Percentiles rank a stretch among this genome's conserved stretches.
Conservation (phyloP, 805 yeast genomes). For the Candida suzukii region DNA sequence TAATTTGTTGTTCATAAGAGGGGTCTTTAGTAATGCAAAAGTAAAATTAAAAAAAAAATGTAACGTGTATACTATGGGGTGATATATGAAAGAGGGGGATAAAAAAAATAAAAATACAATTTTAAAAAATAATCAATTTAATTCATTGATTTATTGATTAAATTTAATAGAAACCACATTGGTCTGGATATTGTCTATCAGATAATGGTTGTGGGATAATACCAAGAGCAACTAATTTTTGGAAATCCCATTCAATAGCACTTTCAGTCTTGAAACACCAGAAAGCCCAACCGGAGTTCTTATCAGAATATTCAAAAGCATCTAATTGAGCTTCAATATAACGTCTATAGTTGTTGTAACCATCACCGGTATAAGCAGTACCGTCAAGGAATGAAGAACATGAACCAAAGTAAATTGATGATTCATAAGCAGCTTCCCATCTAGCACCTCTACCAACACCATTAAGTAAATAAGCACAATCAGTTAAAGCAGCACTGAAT, state of each 20-base stretch:
- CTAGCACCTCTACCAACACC: conserved; percentile 66
- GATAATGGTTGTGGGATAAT: conserved; percentile 76
- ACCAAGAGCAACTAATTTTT: conserved; percentile 45
- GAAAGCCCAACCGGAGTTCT: conserved; percentile 80
- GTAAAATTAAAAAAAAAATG: too few species aligned
- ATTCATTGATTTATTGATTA: too few species aligned
- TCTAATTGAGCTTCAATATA: conserved; percentile 89
- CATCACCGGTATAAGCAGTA: conserved; percentile 51
- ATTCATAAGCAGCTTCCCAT: conserved; percentile 42
- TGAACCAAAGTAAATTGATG: conserved; percentile 42
- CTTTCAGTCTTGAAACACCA: conserved; percentile 92
- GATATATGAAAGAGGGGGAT: too few species aligned
- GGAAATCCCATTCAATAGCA: conserved; percentile 82
- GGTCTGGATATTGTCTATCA: conserved; percentile 21
- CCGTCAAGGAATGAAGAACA: conserved; percentile 42
- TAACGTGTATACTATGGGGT: too few species aligned
- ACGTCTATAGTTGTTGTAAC: conserved; percentile 51
- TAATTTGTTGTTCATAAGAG: too few species aligned
- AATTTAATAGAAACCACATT: conserved; percentile 21
- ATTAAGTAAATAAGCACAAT: conserved; percentile 63
- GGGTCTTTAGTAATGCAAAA: too few species aligned
- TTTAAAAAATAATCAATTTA: too few species aligned
- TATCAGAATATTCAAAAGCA: conserved; percentile 49
- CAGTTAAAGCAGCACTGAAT: conserved; percentile 67
- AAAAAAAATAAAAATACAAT: too few species aligned